Base-by-base conservation (phyloP, 1,139 yeast species). In the Nakaseomyces nivariensis region DNA sequence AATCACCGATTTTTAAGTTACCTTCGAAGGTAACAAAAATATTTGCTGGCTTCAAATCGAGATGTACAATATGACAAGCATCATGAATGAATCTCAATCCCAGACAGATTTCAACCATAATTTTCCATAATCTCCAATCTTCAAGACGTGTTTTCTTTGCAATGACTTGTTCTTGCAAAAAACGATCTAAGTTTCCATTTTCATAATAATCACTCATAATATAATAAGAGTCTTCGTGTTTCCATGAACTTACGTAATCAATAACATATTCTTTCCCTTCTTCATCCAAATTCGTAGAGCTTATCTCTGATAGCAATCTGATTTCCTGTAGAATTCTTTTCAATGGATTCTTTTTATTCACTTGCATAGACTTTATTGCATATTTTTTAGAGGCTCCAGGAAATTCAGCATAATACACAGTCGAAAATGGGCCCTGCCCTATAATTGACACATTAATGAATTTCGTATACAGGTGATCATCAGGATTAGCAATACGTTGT, bases 121-220 rank as follows among this genome's bases (percentile, higher is more conserved):
- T 90, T 69, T 92, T 92, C 99, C 99, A 92, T 42, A 90, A 90
- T 57, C 99, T 77, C 82, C 96, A 92, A 65, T 92, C 98, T 65
- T 92, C 99, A 45, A 84, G 70, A 32, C 66, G 55, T 26, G 56
- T 56, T 31, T 64, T 60, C 53, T 78, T 76, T 6, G 82, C 72
- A n/a, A 85, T 73, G 55, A 85, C 82, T 51, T 94, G 94, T 63
- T 83, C 82, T 56, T 87, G 95, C 48, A 92, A 68, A 63, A 92
- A 92, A 51, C 79, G 78, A 62, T 82, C 95, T 48, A 92, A 70
- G 27, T 92, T 86, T 1, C 98, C 98, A 62, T 92, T 90, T 63
- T 92, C 99, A 69, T 97, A 92, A 64, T 73, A 89, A 61, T 90
- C 97, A 2, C 96, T 90, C 94, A 90, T 88, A 43, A 92, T 87